Percentiles rank a stretch among this genome's conserved stretches.
These are phyloP conservation scores for Xylaria flabelliformis DNA, from an alignment of 495 filamentous ascomycete genomes.

Conservation along the genomic window DNA sequence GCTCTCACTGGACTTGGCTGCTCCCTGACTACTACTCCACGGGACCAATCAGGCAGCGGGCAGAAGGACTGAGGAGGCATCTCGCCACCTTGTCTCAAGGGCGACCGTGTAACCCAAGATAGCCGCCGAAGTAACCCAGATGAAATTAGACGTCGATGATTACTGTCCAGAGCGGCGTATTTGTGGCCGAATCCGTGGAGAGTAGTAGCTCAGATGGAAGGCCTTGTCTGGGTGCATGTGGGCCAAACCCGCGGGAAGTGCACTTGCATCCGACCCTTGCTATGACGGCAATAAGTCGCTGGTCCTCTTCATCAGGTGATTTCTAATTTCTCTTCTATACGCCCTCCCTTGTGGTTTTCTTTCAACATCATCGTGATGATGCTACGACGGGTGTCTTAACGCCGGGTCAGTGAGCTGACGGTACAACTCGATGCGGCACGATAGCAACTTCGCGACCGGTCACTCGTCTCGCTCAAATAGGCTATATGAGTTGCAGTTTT, in stretches of 20 bases:
- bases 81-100: conserved; percentile 4
- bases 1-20: conserved; percentile 25
- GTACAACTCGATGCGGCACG: neutral
- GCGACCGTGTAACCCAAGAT: conserved; percentile 20
- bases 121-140: conserved; percentile 17
- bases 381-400: neutral
- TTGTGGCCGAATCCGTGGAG: conserved; percentile 14
- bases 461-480: neutral
- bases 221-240: conserved; percentile 27
- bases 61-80: neutral
- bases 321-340: conserved; percentile 5
- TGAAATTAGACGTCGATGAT: conserved; percentile 22
- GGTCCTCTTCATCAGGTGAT: conserved; percentile 40
- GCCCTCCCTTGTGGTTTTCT: neutral
- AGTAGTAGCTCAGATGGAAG: conserved; percentile 31
- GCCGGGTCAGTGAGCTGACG: neutral
- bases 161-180: conserved; percentile 17
- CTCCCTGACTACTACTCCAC: conserved; percentile 25
- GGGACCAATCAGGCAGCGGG: conserved; percentile 20
- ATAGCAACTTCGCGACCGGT: neutral
- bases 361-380: neutral
- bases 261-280: conserved; percentile 41
- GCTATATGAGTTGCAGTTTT: neutral
- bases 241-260: conserved; percentile 40
- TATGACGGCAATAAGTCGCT: conserved; percentile 35